Percentiles rank a stretch among this genome's conserved stretches.
phyloP scores from a whole-genome alignment of 2,329 filamentous ascomycete genomes.

The Aspergillus sp. region DNA sequence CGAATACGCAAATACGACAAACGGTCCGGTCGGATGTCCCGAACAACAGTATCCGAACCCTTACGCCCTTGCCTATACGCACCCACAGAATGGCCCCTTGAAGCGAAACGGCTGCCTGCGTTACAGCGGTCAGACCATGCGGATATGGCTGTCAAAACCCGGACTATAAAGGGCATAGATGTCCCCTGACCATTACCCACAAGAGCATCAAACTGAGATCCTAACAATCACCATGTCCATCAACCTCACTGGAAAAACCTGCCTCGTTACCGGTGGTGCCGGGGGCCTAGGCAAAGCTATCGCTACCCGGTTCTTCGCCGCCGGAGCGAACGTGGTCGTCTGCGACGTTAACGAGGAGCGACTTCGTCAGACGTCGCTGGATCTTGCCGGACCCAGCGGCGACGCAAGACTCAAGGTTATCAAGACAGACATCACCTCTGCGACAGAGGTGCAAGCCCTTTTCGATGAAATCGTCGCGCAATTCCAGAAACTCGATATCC shows the following conservation, averaged over 20 bases:
- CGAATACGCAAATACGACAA: slow-evolving; percentile 9
- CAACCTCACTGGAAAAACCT: slow-evolving; percentile 27
- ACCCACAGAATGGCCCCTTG: background rate
- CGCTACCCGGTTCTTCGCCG: slow-evolving; percentile 34
- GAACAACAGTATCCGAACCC: background rate
- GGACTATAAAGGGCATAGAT: background rate
- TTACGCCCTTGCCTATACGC: background rate
- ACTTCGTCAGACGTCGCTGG: slow-evolving; percentile 24
- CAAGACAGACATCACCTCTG: slow-evolving; percentile 42
- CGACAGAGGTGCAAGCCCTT: slow-evolving; percentile 38
- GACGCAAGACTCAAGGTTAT: slow-evolving; percentile 29
- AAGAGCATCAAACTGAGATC: background rate
- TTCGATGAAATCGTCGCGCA: slow-evolving; percentile 34
- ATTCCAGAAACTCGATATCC: slow-evolving; percentile 57
- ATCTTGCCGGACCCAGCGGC: slow-evolving; percentile 21
- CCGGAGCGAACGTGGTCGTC: slow-evolving; percentile 43
- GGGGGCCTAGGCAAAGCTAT: slow-evolving; percentile 44
- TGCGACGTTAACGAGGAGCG: slow-evolving; percentile 40
- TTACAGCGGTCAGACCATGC: background rate
- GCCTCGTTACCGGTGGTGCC: slow-evolving; percentile 40
- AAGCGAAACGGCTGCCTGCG: background rate
- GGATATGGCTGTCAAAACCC: background rate
- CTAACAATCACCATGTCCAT: background rate
- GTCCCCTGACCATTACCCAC: background rate
- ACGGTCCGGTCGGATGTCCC: background rate